These are phyloP conservation scores for Eleusine coracana DNA, from an alignment of 176 grass and related monocot genomes.

Conservation along the genomic window DNA sequence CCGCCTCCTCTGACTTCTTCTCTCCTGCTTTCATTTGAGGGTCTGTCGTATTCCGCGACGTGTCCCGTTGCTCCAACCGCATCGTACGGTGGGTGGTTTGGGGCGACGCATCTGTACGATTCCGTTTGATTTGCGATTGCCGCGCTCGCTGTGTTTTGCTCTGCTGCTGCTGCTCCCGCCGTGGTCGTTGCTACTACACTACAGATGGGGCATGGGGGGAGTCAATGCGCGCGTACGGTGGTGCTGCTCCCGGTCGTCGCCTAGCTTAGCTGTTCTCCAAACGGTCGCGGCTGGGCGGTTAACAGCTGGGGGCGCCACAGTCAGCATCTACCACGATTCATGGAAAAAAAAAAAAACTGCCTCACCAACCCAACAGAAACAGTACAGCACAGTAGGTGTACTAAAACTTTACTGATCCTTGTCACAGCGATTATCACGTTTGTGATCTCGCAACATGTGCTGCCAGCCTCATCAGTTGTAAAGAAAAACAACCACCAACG, in stretches of 20 bases:
- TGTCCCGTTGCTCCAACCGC: neutral
- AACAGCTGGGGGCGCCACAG: neutral
- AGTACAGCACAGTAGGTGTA: neutral
- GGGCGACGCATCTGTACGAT: neutral
- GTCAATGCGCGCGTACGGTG: slow-evolving; percentile 25
- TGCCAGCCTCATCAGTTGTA: too few species aligned
- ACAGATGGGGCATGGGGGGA: neutral
- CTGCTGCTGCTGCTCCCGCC: neutral
- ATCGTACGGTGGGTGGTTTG: too few species aligned
- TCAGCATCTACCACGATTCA: neutral
- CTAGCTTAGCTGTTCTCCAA: neutral
- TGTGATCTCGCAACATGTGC: neutral
- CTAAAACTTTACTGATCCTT: neutral
- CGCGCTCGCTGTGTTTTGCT: too few species aligned
- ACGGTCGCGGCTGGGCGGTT: neutral
- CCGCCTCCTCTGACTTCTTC: slow-evolving; percentile 37
- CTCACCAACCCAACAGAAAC: neutral
- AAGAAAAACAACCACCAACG: neutral
- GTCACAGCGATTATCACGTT: neutral
- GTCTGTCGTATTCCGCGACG: neutral
- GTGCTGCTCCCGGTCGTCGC: neutral
- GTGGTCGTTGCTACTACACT: neutral
- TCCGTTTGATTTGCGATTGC: neutral
- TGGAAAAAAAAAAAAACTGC: neutral
- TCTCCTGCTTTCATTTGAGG: neutral